Conservation (phyloP, 176 grass and related monocot species). For the Bothriochloa decipiens region DNA sequence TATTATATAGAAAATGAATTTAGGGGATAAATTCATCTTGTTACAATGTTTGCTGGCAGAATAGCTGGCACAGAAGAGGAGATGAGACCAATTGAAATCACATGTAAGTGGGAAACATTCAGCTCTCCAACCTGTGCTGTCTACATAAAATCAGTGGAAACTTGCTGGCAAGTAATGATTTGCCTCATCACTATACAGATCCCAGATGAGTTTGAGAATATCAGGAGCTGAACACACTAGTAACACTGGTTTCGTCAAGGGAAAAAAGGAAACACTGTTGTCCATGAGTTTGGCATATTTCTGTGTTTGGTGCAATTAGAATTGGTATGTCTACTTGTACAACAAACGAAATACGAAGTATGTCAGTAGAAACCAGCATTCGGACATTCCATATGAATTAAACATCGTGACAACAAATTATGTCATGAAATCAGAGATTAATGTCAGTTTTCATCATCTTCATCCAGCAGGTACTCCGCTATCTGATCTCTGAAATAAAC, state of each 20-base stretch:
- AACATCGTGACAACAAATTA: not conserved
- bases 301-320: constrained; percentile 22
- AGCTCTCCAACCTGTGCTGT: constrained; percentile 8
- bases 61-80: constrained; percentile 39
- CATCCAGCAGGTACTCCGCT: constrained; percentile 66
- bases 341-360: constrained; percentile 35
- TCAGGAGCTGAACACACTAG: constrained; percentile 21
- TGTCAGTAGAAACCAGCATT: constrained; percentile 32
- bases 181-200: constrained; percentile 24
- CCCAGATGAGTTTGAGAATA: constrained; percentile 16
- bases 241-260: not conserved
- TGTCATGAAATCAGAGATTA: constrained; percentile 13
- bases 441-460: constrained; percentile 48
- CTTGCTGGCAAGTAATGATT: constrained; percentile 30
- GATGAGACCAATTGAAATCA: constrained; percentile 26
- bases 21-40: constrained; percentile 18
- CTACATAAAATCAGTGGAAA: constrained; percentile 32
- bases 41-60: constrained; percentile 41
- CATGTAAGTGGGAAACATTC: constrained; percentile 39
- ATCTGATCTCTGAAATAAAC: constrained; percentile 72
- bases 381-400: not conserved
- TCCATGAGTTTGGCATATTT: constrained; percentile 33
- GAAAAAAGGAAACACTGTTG: constrained; percentile 28
- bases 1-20: constrained; percentile 11
- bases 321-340: constrained; percentile 32